phyloP scores from a whole-genome alignment of 805 yeast species.

The Sugiyamaella boreocaroliniensis region DNA sequence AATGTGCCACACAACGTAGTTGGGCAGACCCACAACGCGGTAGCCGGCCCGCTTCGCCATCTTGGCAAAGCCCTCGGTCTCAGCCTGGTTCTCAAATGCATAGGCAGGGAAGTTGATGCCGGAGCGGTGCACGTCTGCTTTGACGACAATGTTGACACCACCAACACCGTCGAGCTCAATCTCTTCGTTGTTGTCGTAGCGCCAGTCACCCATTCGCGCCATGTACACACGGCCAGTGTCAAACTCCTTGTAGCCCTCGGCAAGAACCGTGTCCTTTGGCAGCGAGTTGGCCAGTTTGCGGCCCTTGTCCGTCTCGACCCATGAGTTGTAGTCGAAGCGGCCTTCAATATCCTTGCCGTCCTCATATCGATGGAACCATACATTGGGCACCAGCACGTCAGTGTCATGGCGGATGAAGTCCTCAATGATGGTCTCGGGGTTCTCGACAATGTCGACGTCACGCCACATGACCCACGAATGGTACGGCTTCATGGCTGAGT shows the following conservation, averaged over 20 bases:
- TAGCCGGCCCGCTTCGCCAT: conserved; percentile 74
- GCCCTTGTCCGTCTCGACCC: conserved; percentile 64
- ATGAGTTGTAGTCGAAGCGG: conserved; percentile 24
- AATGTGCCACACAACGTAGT: conserved; percentile 85
- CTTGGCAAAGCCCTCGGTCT: conserved; percentile 84
- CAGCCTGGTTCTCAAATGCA: conserved; percentile 84
- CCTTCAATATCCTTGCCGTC: conserved; percentile 24
- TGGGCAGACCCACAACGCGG: conserved; percentile 81
- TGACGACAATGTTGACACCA: conserved; percentile 82
- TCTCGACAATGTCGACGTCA: conserved; percentile 83
- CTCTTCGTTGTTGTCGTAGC: conserved; percentile 47
- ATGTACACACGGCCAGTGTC: conserved; percentile 88
- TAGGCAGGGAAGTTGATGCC: conserved; percentile 94
- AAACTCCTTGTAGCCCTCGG: conserved; percentile 78
- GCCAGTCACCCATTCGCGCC: conserved; percentile 65
- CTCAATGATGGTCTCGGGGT: conserved; percentile 69
- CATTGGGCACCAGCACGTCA: conserved; percentile 83
- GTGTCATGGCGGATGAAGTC: conserved; percentile 81
- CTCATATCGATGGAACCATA: conserved; percentile 45
- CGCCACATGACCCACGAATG: conserved; percentile 90
- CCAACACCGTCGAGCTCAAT: conserved; percentile 88
- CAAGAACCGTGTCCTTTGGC: conserved; percentile 71
- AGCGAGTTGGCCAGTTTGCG: conserved; percentile 56
- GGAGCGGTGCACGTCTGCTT: conserved; percentile 87
- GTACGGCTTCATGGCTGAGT: conserved; percentile 74